Evolutionary conservation across 2,329 filamentous ascomycete genomes (phyloP).

Genomic region (Colletotrichum limetticola): DNA sequence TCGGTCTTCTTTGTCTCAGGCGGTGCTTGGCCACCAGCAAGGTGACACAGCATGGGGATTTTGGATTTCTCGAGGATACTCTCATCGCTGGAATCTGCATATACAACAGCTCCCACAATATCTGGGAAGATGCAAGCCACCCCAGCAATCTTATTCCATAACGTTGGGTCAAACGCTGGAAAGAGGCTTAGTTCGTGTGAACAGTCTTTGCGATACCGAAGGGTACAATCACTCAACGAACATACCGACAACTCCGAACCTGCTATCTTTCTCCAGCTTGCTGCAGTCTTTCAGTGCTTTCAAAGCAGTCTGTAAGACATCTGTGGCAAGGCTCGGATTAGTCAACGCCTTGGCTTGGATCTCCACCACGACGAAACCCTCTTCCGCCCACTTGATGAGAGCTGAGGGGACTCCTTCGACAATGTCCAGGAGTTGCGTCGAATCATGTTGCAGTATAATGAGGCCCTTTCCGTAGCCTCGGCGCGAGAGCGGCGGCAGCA

Average conservation of each 20-base stretch:
- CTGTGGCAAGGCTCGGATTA: background rate
- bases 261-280: background rate
- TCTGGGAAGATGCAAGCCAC: background rate
- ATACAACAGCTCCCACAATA: no score
- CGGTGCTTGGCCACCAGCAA: no score
- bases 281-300: background rate
- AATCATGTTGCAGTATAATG: background rate
- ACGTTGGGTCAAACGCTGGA: background rate
- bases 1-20: no score
- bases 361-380: slow-evolving; percentile 72
- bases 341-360: slow-evolving; percentile 42
- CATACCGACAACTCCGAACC: background rate
- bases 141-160: background rate
- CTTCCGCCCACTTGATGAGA: slow-evolving; percentile 76
- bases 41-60: no score
- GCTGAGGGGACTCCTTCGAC: slow-evolving; percentile 60
- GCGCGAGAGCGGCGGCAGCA: background rate
- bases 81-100: no score
- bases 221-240: background rate
- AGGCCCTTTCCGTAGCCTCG: background rate
- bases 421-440: background rate
- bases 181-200: background rate
- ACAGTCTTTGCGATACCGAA: background rate
- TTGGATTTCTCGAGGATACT: no score
- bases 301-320: background rate